Evolutionary conservation across 805 yeast species (phyloP), one percentile per base, ranked within the genome.

Genomic region (Yamadazyma akitaensis): DNA sequence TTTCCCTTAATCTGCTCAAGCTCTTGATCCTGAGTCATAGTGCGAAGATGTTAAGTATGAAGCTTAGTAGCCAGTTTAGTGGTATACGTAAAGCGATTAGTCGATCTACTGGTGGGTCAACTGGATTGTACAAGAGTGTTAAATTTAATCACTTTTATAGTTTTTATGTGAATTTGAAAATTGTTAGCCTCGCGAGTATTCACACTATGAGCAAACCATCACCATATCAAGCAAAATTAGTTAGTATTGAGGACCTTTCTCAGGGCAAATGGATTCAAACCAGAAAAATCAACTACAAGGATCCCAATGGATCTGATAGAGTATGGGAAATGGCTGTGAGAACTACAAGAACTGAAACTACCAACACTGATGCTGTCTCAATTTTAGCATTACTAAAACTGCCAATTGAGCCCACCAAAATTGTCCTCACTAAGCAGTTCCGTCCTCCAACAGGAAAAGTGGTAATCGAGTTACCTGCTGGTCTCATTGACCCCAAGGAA

Each of bases 381-480:
- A 84, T 92, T 39, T 70, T 91, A 26, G 91, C 96, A 0, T 70
- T 90, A 14, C 65, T 90, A 43, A 75, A 80, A 51, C 34, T 66
- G 33, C 33, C 44, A 72, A 24, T 67, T 77, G 6, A 76, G 76
- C 17, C 76, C 7, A 53, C 56, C 24, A 62, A 67, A 37, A 58
- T 79, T 24, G 76, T 90, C 7, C 68, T 94, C 14, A 92, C 88
- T 60, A 88, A 88, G 61, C 99, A 92, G 63, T 92, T 85, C 68
- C 77, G 99, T 47, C 97, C 98, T 1, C 98, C 99, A 1, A 86
- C 85, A 2, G 84, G 77, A 44, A 92, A 89, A 16, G 88, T 92
- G 7, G 85, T 95, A 59, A 82, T 92, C 51, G 99, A 92, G 65
- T 77, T 91, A 62, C 99, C 99, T 0, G 99, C 99, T 0, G 99